Evolutionary conservation across 192 early-diverging fungal species (phyloP).

Genomic region (Gonapodya sp.): DNA sequence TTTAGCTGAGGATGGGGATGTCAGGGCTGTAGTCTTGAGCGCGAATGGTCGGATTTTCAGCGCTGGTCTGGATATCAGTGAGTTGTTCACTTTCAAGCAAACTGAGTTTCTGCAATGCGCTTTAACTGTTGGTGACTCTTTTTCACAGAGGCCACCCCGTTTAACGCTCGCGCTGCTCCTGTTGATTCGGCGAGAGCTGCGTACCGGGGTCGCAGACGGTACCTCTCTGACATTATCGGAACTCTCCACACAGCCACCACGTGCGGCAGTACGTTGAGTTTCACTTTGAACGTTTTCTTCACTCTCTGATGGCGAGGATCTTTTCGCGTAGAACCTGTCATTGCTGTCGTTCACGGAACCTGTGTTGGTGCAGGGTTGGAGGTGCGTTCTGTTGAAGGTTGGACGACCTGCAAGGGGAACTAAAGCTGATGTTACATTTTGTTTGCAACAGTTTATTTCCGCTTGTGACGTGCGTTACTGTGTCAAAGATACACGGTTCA

Average conservation of each 20-base stretch:
- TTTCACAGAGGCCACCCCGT: constrained; percentile 16
- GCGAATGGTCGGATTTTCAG: constrained; percentile 64
- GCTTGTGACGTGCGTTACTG: constrained; percentile 89
- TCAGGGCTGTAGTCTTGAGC: constrained; percentile 70
- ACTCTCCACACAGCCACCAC: neutral
- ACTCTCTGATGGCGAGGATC: neutral
- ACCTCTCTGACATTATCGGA: neutral
- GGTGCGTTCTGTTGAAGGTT: too few relatives aligned
- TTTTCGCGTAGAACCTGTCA: constrained; percentile 25
- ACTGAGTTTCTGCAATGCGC: constrained; percentile 14
- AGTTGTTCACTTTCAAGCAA: neutral
- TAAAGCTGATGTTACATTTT: too few relatives aligned
- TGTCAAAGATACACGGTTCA: constrained; percentile 66
- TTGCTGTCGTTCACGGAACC: constrained; percentile 72
- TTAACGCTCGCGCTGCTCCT: neutral
- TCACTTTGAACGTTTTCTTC: neutral
- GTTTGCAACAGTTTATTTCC: constrained; percentile 54
- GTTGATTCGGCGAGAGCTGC: constrained; percentile 3
- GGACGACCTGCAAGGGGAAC: too few relatives aligned
- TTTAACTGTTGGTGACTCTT: constrained; percentile 26
- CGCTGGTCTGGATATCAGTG: constrained; percentile 78
- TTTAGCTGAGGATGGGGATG: constrained; percentile 39
- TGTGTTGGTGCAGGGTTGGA: constrained; percentile 64
- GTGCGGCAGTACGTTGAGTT: neutral
- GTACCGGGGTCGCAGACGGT: neutral